These are phyloP conservation scores for Aspergillus carlsbadensis DNA, from an alignment of 495 filamentous ascomycete species.

Conservation along the genomic window DNA sequence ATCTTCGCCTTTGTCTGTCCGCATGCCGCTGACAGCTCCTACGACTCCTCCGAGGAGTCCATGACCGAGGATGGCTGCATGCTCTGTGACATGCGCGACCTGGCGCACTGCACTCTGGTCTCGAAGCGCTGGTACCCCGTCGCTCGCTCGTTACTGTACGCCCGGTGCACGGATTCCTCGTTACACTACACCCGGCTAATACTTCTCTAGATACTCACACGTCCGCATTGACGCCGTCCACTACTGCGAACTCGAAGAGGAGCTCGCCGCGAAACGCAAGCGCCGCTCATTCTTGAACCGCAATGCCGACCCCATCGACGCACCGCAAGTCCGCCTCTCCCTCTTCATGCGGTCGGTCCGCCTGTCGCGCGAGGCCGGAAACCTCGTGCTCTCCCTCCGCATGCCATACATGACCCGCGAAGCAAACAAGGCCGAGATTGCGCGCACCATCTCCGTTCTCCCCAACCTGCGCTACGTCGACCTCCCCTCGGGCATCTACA, in stretches of 20 bases:
- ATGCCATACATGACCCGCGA: conserved; percentile 97
- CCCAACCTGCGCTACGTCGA: conserved; percentile 88
- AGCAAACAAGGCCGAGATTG: conserved; percentile 78
- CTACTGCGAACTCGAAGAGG: conserved; percentile 84
- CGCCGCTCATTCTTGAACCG: conserved; percentile 71
- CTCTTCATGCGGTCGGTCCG: conserved; percentile 79
- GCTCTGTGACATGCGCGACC: conserved; percentile 92
- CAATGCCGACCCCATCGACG: conserved; percentile 75
- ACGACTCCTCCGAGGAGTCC: conserved; percentile 79
- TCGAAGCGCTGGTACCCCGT: conserved; percentile 70
- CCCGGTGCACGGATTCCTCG: neutral
- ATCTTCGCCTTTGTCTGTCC: conserved; percentile 86
- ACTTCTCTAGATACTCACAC: conserved; percentile 67
- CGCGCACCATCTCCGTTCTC: conserved; percentile 80
- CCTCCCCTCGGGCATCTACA: conserved; percentile 75
- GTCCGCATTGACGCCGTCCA: conserved; percentile 93
- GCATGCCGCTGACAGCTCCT: conserved; percentile 72
- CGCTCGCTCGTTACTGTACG: conserved; percentile 53
- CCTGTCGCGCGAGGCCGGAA: conserved; percentile 64
- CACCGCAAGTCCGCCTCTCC: conserved; percentile 69
- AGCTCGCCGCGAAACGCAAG: conserved; percentile 73
- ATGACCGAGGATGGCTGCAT: conserved; percentile 83
- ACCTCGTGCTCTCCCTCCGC: conserved; percentile 73
- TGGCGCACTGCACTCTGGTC: conserved; percentile 74
- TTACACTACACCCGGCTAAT: neutral